Evolutionary conservation across 768 basidiomycete genomes (phyloP).

Genomic region (Lactarius tabidus): DNA sequence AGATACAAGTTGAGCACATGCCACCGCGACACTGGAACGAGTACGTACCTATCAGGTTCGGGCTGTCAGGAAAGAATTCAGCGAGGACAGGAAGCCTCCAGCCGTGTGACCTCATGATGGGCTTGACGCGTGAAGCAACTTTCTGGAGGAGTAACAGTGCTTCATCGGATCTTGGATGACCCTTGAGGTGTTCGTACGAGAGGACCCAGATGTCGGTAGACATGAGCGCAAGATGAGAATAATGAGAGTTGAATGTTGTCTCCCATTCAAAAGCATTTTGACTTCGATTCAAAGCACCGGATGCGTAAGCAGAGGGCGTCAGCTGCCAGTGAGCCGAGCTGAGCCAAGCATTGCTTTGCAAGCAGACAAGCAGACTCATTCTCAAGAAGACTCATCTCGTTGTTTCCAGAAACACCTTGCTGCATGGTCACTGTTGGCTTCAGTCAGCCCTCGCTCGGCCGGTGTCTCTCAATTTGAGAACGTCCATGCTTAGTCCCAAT

Average conservation of each 20-base stretch:
- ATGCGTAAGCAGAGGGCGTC: not conserved
- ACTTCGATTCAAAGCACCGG: not conserved
- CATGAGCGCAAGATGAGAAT: conserved; percentile 36
- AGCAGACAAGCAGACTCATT: not conserved
- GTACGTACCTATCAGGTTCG: conserved; percentile 64
- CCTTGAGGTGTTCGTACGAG: conserved; percentile 68
- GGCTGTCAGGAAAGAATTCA: conserved; percentile 83
- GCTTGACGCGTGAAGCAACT: conserved; percentile 79
- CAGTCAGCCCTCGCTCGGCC: not conserved
- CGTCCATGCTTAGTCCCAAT: not conserved
- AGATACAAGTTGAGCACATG: not conserved
- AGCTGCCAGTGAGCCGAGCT: not conserved
- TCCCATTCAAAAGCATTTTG: not conserved
- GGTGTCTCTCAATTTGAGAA: not conserved
- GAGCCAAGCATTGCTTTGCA: not conserved
- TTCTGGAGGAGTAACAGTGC: conserved; percentile 66
- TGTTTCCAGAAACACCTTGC: not conserved
- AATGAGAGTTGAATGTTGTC: not conserved
- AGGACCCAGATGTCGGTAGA: conserved; percentile 51
- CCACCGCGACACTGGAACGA: too few relatives aligned
- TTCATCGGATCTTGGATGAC: conserved; percentile 58
- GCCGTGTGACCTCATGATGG: conserved; percentile 82
- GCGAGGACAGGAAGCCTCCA: conserved; percentile 78
- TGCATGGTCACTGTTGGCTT: not conserved
- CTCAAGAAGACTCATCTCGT: not conserved